Base-by-base conservation (phyloP, 2,329 filamentous ascomycete genomes). In the Pseudonectria buxi region DNA sequence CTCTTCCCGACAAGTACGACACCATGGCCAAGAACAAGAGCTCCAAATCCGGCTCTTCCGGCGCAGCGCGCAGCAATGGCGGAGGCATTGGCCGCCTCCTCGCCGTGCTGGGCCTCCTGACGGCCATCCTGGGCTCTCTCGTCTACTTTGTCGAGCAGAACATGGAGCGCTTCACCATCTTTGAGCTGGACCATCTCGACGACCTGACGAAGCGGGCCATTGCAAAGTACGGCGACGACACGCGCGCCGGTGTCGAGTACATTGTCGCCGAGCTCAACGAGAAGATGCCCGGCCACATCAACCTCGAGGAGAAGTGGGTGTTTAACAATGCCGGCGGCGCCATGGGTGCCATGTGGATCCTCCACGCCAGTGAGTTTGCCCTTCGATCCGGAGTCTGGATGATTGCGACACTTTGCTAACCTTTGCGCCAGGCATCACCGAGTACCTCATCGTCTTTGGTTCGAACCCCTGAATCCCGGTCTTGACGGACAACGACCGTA, bases 281-380 rank as follows among this genome's bases (percentile, higher is more conserved):
- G 31, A 72, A 70, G 51, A 50, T 65, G 56, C 57, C 63, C 33
- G 50, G 53, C 32, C 65, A 86, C 60, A 55, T 90, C 55, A 87
- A 83, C 64, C 57, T 75, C 36, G 67, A 82, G 40, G 78, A 90
- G 64, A 83, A 90, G 61, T 94, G 86, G 86, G 72, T 94, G 30
- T 90, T 94, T 54, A 94, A 94, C 71, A 94, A 94, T 55, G 86
- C 86, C 33, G 87, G 87, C 34, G 87, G 87, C 45, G 86, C 86
- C 34, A 94, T 94, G 87, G 87, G 87, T 37, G 84, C 76, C 54
- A 92, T 94, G 87, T 88, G 86, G 61, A 81, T 94, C 46, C 81
- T 94, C 52, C 87, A 94, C 58, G 85, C 86, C 40, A 89, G 83
- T 83, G 61, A 59, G 78, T 30, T 7, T n/a, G n/a, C 14, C 14